A percentile compares a stretch with the other conserved stretches of the same genome.
phyloP scores from a whole-genome alignment of 1,139 yeast species.

The Maudiozyma humilis region DNA sequence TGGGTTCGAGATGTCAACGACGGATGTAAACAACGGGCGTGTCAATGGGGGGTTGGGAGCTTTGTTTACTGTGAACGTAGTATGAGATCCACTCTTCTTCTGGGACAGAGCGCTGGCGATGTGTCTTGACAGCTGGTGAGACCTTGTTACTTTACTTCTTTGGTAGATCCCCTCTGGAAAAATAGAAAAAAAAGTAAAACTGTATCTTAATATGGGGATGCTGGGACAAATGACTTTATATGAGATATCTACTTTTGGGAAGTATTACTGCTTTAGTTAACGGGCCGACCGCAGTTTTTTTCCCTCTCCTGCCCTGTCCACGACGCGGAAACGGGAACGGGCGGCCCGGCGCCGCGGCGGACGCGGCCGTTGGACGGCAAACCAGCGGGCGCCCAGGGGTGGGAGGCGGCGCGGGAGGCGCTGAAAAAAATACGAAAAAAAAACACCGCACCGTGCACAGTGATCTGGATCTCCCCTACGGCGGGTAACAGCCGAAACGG shows the following conservation, averaged over 20 bases:
- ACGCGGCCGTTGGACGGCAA: background rate
- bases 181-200: background rate
- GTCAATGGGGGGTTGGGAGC: no score
- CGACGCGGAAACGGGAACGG: background rate
- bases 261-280: slow-evolving; percentile 8
- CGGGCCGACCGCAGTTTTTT: background rate
- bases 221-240: background rate
- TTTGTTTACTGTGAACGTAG: background rate
- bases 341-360: background rate
- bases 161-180: background rate
- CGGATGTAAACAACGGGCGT: background rate
- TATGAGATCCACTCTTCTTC: no score
- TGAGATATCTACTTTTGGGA: slow-evolving; percentile 7
- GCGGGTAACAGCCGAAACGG: background rate
- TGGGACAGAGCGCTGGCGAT: no score
- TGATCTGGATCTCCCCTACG: background rate
- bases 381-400: no score
- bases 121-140: background rate
- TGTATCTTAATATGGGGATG: slow-evolving; percentile 1
- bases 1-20: background rate
- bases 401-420: no score
- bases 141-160: background rate
- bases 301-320: no score
- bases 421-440: background rate
- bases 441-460: background rate